Evolutionary conservation across 345 rosid species (phyloP).

Genomic region (Gossypium turneri): DNA sequence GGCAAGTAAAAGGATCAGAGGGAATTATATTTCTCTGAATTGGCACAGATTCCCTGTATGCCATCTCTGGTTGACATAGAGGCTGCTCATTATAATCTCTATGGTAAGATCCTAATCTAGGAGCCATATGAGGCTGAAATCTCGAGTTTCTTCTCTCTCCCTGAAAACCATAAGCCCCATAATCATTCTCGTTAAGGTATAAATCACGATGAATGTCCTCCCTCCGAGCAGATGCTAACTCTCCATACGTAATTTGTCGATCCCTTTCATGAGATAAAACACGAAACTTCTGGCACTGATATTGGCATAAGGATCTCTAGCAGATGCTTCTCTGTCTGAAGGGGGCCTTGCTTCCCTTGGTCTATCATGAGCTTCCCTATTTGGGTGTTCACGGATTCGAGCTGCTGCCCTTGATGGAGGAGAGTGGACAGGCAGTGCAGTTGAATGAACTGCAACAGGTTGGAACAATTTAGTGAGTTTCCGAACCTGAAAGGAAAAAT

Average conservation of each 20-base stretch:
- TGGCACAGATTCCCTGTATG: conserved; percentile 26
- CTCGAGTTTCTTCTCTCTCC: conserved; percentile 50
- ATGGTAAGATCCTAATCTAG: conserved; percentile 31
- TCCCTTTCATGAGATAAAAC: conserved; percentile 46
- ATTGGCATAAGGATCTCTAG: conserved; percentile 29
- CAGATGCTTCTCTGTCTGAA: conserved; percentile 30
- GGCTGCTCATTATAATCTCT: conserved; percentile 36
- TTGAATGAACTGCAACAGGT: conserved; percentile 39
- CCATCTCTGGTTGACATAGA: conserved; percentile 34
- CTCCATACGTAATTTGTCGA: conserved; percentile 17
- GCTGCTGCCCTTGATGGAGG: conserved; percentile 22
- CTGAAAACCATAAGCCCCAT: conserved; percentile 58
- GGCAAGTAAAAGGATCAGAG: conserved; percentile 27
- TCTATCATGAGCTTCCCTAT: conserved; percentile 28
- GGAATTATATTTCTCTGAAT: conserved; percentile 31
- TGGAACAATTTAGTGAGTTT: conserved; percentile 66
- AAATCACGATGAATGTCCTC: conserved; percentile 43
- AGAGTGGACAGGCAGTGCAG: conserved; percentile 25
- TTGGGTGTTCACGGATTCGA: conserved; percentile 12
- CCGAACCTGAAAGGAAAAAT: conserved; percentile 47
- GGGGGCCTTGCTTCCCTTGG: conserved; percentile 25
- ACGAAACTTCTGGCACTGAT: conserved; percentile 24
- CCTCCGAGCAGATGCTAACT: conserved; percentile 20
- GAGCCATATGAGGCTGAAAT: conserved; percentile 25
- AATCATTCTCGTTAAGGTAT: conserved; percentile 62